Conservation (phyloP, 129 eudicot species). For the Solidago caesia region DNA sequence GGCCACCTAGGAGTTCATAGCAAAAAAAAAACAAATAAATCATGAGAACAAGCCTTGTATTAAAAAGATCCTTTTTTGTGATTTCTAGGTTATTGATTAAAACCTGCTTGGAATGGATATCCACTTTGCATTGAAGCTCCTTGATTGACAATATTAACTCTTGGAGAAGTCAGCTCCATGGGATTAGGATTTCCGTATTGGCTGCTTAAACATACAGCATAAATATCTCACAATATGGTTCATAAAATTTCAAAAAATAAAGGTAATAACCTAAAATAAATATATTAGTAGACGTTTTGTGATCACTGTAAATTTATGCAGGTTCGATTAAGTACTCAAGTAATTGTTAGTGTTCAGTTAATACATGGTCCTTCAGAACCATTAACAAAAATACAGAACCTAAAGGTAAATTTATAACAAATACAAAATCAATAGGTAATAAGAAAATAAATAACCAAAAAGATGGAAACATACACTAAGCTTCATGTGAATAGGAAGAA, state of each 20-base stretch:
- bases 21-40: neutral
- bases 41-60: neutral
- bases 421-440: neutral
- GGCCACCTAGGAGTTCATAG: constrained; percentile 36
- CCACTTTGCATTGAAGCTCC: constrained; percentile 48
- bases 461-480: constrained; percentile 9
- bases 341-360: constrained; percentile 9
- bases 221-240: constrained; percentile 10
- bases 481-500: neutral
- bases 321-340: constrained; percentile 7
- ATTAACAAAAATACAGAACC: neutral
- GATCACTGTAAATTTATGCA: constrained; percentile 8
- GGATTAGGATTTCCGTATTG: constrained; percentile 41
- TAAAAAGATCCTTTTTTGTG: neutral
- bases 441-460: constrained; percentile 7
- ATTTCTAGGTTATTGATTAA: neutral
- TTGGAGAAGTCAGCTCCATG: constrained; percentile 70
- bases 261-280: constrained; percentile 3
- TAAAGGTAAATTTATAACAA: neutral
- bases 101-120: constrained; percentile 48
- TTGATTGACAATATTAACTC: constrained; percentile 50
- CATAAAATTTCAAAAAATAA: constrained; percentile 4
- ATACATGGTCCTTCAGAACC: neutral
- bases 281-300: neutral
- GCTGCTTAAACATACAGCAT: constrained; percentile 38